These are phyloP conservation scores for Hawksworthiomyces lignivorus DNA, from an alignment of 2,329 filamentous ascomycete species.

Conservation along the genomic window DNA sequence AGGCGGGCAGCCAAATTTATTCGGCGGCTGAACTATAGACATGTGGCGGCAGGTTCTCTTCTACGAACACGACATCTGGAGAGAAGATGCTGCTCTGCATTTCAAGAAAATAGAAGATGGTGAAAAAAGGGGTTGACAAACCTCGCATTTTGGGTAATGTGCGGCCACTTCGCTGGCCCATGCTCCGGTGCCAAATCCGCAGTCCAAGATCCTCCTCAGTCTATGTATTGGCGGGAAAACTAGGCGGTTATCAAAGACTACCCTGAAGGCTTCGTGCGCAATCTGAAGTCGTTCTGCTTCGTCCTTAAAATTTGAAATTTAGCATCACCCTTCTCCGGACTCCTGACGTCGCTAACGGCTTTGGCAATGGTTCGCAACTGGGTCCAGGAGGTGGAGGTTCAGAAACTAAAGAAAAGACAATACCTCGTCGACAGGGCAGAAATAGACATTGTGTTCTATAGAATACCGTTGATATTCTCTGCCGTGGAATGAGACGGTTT, in stretches of 20 bases:
- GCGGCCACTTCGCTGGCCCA: constrained; percentile 65
- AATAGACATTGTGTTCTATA: constrained; percentile 56
- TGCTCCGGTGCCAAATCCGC: constrained; percentile 61
- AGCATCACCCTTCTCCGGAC: too few species aligned
- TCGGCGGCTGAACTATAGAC: too few species aligned
- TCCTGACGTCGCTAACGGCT: too few species aligned
- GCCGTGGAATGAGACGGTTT: constrained; percentile 53
- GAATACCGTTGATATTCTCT: constrained; percentile 62
- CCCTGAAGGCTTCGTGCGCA: constrained; percentile 55
- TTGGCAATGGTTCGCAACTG: too few species aligned
- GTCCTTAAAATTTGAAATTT: constrained; percentile 42
- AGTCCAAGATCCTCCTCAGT: constrained; percentile 58
- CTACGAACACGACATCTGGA: too few species aligned
- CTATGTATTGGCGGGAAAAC: constrained; percentile 60
- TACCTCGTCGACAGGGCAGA: constrained; percentile 66
- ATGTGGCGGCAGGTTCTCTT: too few species aligned
- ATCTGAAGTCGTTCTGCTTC: constrained; percentile 58
- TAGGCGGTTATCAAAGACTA: constrained; percentile 57
- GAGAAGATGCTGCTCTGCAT: too few species aligned
- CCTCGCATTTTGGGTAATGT: constrained; percentile 56
- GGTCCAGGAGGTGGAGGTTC: too few species aligned
- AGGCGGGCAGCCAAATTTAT: too few species aligned
- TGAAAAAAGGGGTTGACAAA: constrained; percentile 22
- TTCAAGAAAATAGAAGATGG: not conserved
- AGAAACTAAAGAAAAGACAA: constrained; percentile 13